Percentiles rank a stretch among this genome's conserved stretches.
phyloP scores from a whole-genome alignment of 331 rosid species.

The Dryas integrifolia region DNA sequence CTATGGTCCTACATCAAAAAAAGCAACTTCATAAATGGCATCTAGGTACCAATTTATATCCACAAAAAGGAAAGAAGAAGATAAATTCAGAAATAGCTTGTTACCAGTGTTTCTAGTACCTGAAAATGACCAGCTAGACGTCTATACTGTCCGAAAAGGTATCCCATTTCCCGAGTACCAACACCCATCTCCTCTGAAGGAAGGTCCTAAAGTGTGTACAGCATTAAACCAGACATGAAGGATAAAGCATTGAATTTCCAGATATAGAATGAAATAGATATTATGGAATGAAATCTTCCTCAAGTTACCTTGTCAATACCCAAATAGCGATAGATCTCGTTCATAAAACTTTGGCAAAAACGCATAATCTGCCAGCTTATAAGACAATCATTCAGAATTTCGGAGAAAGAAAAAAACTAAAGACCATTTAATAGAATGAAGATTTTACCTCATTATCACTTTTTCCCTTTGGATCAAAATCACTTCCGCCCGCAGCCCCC shows the following conservation, averaged over 20 bases:
- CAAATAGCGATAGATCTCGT: conserved; percentile 86
- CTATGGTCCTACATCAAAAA: not conserved
- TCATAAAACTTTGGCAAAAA: conserved; percentile 99
- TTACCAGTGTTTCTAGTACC: conserved; percentile 46
- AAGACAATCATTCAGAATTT: conserved; percentile 38
- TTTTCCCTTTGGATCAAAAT: conserved; percentile 97
- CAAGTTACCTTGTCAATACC: conserved; percentile 94
- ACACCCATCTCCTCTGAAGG: conserved; percentile 99
- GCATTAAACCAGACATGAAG: conserved; percentile 29
- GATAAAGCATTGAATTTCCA: conserved; percentile 7
- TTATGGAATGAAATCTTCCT: conserved; percentile 23
- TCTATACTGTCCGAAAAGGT: conserved; percentile 97
- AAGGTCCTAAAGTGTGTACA: conserved; percentile 68
- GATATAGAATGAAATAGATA: conserved; percentile 9
- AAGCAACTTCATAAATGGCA: not conserved
- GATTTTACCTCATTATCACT: conserved; percentile 89
- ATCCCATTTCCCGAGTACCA: conserved; percentile 99
- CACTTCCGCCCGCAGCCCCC: conserved; percentile 99
- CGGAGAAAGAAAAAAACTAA: conserved; percentile 10
- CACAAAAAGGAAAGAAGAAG: not conserved
- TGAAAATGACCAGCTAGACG: conserved; percentile 94
- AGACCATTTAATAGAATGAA: conserved; percentile 12
- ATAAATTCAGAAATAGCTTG: conserved; percentile 6
- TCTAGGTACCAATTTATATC: not conserved
- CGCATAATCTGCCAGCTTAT: conserved; percentile 70